Percentiles rank a stretch among this genome's conserved stretches.
These are phyloP conservation scores for Candida glucosophila DNA, from an alignment of 1,139 yeast genomes.

Conservation along the genomic window DNA sequence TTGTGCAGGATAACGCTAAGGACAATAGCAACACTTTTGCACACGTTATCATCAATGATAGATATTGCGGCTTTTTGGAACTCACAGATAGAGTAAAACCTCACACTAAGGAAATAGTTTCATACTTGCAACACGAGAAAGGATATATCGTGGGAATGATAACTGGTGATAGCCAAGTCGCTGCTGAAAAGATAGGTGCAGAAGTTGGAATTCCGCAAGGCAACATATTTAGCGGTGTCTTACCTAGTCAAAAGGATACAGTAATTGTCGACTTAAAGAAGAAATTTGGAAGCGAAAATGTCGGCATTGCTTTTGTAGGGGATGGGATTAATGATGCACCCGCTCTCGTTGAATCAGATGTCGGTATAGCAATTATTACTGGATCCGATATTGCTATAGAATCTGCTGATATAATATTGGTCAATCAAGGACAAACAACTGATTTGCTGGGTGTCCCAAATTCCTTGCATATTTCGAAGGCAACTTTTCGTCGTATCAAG, in stretches of 20 bases:
- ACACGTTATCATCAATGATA: constrained; percentile 44
- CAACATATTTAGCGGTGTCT: constrained; percentile 67
- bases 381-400: constrained; percentile 97
- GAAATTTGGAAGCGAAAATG: constrained; percentile 18
- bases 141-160: constrained; percentile 77
- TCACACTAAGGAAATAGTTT: constrained; percentile 55
- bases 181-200: constrained; percentile 59
- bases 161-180: constrained; percentile 71
- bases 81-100: constrained; percentile 63
- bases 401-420: constrained; percentile 85
- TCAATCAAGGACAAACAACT: constrained; percentile 25
- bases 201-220: constrained; percentile 57
- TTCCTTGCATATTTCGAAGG: constrained; percentile 63
- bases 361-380: constrained; percentile 85
- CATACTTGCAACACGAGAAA: constrained; percentile 37
- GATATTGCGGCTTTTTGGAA: constrained; percentile 56
- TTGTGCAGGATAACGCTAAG: constrained; percentile 11
- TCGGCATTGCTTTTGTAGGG: constrained; percentile 77
- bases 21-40: constrained; percentile 31
- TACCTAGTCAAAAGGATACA: constrained; percentile 71
- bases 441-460: constrained; percentile 60
- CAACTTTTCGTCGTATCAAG: constrained; percentile 69
- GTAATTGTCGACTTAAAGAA: constrained; percentile 54
- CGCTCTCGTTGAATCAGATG: constrained; percentile 78
- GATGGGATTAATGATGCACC: constrained; percentile 98